Evolutionary conservation across 2,329 filamentous ascomycete genomes (phyloP), one percentile per base, ranked within the genome.

Genomic region (Diaporthe vexans): DNA sequence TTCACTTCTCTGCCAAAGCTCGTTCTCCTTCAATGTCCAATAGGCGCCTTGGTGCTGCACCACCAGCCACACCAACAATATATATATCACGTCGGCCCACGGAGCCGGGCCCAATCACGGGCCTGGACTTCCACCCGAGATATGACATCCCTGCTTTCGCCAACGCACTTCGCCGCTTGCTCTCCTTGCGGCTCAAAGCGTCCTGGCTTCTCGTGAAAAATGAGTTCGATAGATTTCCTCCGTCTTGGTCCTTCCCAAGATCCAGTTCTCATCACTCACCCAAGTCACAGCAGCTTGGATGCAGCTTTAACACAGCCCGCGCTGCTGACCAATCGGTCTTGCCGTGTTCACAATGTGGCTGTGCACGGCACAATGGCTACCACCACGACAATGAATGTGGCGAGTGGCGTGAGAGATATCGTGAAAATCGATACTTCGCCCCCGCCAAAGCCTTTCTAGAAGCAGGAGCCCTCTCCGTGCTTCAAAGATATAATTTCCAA

Each of bases 241-340:
- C 21, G 19, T 48, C 46, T 9, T 46, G 7, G 7, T 48, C 19
- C 19, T 21, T 19, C 46, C 21, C 19, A 48, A 21, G 19, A 21
- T 21, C 9, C 19, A n/a, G 7, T 48, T 48, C 46, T 7, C 19
- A 48, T 48, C 46, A 19, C 46, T 48, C 8, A 48, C 46, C n/a
- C 19, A 4, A n/a, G 46, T 48, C 19, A 48, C 46, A 48, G 19
- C 19, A 48, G 46, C 46, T 3, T n/a, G 19, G 46, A 21, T 48
- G 46, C 46, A 48, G 46, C 46, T 21, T 15, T 15, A 10, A 21
- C 40, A 48, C 46, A 48, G 19, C 19, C 8, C 46, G 46, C 21
- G 19, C 46, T n/a, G n/a, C 15, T 54, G 40, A 43, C 43, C 63
- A 68, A 68, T 68, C 48, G 63, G 63, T n/a, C 24, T 40, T 33